phyloP scores from a whole-genome alignment of 768 basidiomycete genomes.

The Pleurotus pulmonarius region DNA sequence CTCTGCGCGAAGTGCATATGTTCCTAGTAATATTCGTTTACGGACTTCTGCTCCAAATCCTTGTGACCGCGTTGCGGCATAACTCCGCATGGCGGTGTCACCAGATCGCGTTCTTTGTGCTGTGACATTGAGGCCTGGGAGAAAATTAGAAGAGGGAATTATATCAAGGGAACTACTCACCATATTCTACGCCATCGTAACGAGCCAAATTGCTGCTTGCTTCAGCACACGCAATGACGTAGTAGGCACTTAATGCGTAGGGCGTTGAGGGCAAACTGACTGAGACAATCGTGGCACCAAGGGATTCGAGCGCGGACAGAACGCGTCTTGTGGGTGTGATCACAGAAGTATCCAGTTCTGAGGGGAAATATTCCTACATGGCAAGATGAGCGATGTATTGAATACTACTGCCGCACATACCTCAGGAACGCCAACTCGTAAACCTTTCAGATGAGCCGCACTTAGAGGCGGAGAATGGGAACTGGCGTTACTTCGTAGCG shows the following conservation, averaged over 20 bases:
- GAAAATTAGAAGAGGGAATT: not conserved
- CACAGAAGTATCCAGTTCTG: conserved; percentile 50
- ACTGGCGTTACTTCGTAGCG: conserved; percentile 24
- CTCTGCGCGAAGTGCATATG: conserved; percentile 91
- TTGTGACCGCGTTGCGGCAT: conserved; percentile 60
- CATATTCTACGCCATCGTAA: conserved; percentile 87
- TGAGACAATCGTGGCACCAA: conserved; percentile 66
- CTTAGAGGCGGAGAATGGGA: not conserved
- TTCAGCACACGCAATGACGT: conserved; percentile 92
- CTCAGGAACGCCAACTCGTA: conserved; percentile 76
- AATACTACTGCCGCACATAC: conserved; percentile 27
- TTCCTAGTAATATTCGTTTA: conserved; percentile 84
- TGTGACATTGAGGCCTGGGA: conserved; percentile 45
- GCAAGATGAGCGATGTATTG: conserved; percentile 13
- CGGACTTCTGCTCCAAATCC: conserved; percentile 85
- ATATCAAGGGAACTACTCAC: conserved; percentile 27
- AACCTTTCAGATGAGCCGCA: conserved; percentile 23
- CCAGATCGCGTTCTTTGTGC: not conserved
- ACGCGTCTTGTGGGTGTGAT: conserved; percentile 40
- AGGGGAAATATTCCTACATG: conserved; percentile 73
- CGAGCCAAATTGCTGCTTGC: conserved; percentile 89
- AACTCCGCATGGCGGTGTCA: conserved; percentile 20
- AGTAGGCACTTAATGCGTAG: conserved; percentile 89
- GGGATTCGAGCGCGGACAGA: conserved; percentile 32
- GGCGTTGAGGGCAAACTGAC: conserved; percentile 66